These are phyloP conservation scores for Talaromyces adpressus DNA, from an alignment of 495 filamentous ascomycete species.

Conservation along the genomic window DNA sequence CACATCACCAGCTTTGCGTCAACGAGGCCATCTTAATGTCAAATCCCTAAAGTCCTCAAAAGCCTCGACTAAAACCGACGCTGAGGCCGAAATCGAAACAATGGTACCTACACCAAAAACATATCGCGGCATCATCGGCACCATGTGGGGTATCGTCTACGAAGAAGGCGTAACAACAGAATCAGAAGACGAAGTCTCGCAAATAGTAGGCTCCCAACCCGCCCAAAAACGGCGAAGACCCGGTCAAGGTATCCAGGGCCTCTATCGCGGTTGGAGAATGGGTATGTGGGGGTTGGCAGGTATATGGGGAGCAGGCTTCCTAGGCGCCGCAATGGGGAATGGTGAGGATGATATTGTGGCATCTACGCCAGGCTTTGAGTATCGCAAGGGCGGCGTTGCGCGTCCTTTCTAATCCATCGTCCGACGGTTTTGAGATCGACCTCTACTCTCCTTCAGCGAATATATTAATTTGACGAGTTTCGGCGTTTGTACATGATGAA, in stretches of 20 bases:
- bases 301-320: slow-evolving; percentile 65
- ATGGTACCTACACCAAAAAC: slow-evolving; percentile 55
- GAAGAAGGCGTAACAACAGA: slow-evolving; percentile 63
- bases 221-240: slow-evolving; percentile 42
- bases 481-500: slow-evolving; percentile 1
- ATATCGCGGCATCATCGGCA: slow-evolving; percentile 76
- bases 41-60: slow-evolving; percentile 27
- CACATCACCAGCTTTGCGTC: slow-evolving; percentile 37
- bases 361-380: slow-evolving; percentile 6
- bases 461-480: neutral
- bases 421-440: neutral
- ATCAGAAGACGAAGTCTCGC: slow-evolving; percentile 21
- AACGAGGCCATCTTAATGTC: slow-evolving; percentile 41
- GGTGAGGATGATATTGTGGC: slow-evolving; percentile 30
- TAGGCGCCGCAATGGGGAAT: slow-evolving; percentile 41
- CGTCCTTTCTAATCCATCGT: neutral
- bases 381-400: slow-evolving; percentile 6
- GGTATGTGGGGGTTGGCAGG: slow-evolving; percentile 94
- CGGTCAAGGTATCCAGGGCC: slow-evolving; percentile 75
- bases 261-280: slow-evolving; percentile 91
- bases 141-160: slow-evolving; percentile 77
- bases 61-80: slow-evolving; percentile 1
- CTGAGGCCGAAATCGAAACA: slow-evolving; percentile 50
- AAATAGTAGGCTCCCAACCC: neutral
- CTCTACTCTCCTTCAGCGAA: neutral